These are phyloP conservation scores for Phaeosphaeriaceae sp. DNA, from an alignment of 2,329 filamentous ascomycete species.

Conservation along the genomic window DNA sequence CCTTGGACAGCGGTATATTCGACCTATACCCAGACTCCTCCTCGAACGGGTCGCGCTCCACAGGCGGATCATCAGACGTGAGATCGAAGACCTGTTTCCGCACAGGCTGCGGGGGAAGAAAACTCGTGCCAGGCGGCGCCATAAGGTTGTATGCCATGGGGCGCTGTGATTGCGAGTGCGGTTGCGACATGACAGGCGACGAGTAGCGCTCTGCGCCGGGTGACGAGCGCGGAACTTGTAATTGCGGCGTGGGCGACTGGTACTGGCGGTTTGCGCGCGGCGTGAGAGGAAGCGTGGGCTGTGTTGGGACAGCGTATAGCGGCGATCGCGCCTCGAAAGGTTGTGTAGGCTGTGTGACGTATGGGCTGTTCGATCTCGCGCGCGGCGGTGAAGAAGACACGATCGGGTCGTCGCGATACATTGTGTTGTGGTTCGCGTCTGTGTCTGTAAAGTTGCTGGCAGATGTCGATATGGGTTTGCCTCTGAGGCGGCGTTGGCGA, in stretches of 20 bases:
- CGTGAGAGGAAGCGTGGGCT: slow-evolving; percentile 67
- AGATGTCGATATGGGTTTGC: background rate
- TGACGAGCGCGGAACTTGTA: slow-evolving; percentile 92
- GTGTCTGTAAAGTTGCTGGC: background rate
- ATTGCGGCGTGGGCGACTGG: slow-evolving; percentile 49
- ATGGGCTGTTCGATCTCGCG: slow-evolving; percentile 49
- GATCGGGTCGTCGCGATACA: slow-evolving; percentile 45
- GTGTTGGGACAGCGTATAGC: slow-evolving; percentile 43
- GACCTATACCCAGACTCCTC: slow-evolving; percentile 52
- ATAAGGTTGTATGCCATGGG: slow-evolving; percentile 71
- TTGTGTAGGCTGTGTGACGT: slow-evolving; percentile 52
- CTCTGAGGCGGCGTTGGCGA: background rate
- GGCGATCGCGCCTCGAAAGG: slow-evolving; percentile 35
- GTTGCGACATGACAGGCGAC: slow-evolving; percentile 47
- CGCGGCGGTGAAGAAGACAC: slow-evolving; percentile 40
- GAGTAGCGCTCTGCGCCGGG: slow-evolving; percentile 59
- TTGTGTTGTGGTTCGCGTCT: slow-evolving; percentile 14
- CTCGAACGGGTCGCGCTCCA: slow-evolving; percentile 57
- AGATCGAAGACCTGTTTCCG: slow-evolving; percentile 49
- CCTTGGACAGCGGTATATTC: slow-evolving; percentile 68
- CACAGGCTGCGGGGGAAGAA: slow-evolving; percentile 56
- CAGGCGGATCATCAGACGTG: slow-evolving; percentile 55
- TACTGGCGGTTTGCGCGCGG: slow-evolving; percentile 43
- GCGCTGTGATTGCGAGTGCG: slow-evolving; percentile 69
- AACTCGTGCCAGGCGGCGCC: slow-evolving; percentile 78